These are phyloP conservation scores for Euphorbia peplus DNA, from an alignment of 345 rosid species.

Conservation along the genomic window DNA sequence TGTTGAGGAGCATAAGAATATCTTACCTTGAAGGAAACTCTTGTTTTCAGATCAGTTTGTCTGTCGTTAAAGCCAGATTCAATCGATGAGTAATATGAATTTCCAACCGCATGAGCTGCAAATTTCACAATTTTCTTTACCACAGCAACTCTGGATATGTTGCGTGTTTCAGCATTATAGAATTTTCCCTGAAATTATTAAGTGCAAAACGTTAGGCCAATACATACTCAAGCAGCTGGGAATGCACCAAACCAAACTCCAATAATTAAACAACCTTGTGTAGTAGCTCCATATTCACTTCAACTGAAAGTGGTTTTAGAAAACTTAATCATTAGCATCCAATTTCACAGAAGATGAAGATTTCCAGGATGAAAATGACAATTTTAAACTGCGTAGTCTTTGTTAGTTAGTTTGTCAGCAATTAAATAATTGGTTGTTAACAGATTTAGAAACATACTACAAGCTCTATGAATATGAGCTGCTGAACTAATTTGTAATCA, in stretches of 20 bases:
- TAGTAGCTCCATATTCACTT: neutral
- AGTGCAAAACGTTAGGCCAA: neutral
- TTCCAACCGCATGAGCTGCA: slow-evolving; percentile 49
- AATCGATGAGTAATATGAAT: slow-evolving; percentile 43
- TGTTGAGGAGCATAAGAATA: neutral
- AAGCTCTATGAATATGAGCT: too few relatives aligned
- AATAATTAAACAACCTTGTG: too few relatives aligned
- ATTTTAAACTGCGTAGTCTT: neutral
- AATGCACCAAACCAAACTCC: neutral
- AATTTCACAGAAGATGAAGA: neutral
- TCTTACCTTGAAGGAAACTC: slow-evolving; percentile 80
- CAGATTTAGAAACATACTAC: too few relatives aligned
- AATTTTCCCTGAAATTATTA: slow-evolving; percentile 50
- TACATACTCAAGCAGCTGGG: neutral
- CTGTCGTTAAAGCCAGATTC: slow-evolving; percentile 54
- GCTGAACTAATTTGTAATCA: too few relatives aligned
- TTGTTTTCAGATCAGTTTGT: slow-evolving; percentile 58
- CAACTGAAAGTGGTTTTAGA: neutral
- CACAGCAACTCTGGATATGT: slow-evolving; percentile 51
- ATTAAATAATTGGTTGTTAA: too few relatives aligned
- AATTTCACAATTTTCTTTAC: slow-evolving; percentile 54
- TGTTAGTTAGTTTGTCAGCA: too few relatives aligned
- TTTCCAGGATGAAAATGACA: neutral
- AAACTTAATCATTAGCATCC: neutral
- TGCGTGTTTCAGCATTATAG: slow-evolving; percentile 54